Percentiles rank a stretch among this genome's conserved stretches.
Conservation (phyloP, 208 protist genomes). For the Novymonas esmeraldas region DNA sequence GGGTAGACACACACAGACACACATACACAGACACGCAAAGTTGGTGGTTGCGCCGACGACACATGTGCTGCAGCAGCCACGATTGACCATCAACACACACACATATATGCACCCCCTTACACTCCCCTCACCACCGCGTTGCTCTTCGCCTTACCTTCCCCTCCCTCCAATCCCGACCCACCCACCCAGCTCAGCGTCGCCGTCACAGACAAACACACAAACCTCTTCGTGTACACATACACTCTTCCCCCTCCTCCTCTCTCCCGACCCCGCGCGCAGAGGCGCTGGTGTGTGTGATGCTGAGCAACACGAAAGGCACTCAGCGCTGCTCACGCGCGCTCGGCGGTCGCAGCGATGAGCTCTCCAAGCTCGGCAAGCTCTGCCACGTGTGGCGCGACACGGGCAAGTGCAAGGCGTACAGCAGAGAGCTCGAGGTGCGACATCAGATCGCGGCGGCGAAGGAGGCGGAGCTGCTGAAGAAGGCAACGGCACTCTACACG, state of each 20-base stretch:
- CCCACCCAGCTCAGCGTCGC: no score
- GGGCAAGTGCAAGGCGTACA: slow-evolving; percentile 48
- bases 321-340: slow-evolving; percentile 36
- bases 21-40: no score
- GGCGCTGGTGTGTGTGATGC: slow-evolving; percentile 38
- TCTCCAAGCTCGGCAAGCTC: slow-evolving; percentile 33
- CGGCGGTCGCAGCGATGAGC: slow-evolving; percentile 37
- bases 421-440: slow-evolving; percentile 48
- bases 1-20: no score
- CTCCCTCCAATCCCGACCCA: background rate
- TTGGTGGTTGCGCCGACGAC: no score
- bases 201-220: background rate
- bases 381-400: slow-evolving; percentile 43
- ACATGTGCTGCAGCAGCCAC: no score
- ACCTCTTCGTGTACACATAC: no score
- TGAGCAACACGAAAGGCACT: slow-evolving; percentile 68
- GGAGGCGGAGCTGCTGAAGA: slow-evolving; percentile 67
- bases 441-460: slow-evolving; percentile 45
- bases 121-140: background rate
- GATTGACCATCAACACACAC: background rate
- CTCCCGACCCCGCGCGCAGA: background rate
- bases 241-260: no score
- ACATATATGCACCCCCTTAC: background rate
- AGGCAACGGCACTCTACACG: slow-evolving; percentile 58
- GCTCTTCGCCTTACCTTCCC: background rate